A percentile compares a stretch with the other conserved stretches of the same genome.
phyloP scores from a whole-genome alignment of 2,329 filamentous ascomycete species.

The Westerdykella ornata region DNA sequence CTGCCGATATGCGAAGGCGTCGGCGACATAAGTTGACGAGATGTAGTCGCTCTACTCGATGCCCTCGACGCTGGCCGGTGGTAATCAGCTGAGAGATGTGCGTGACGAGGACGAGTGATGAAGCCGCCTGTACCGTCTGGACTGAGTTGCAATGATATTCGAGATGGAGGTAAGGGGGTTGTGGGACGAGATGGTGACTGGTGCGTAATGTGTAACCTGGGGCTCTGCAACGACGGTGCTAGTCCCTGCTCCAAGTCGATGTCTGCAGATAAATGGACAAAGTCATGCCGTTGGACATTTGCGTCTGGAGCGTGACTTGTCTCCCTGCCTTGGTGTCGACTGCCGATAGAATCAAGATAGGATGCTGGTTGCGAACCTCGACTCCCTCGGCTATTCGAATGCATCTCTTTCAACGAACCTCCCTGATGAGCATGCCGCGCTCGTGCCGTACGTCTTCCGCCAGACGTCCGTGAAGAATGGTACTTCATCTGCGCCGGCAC shows the following conservation, averaged over 20 bases:
- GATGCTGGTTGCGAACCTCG: background rate
- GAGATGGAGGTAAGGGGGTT: background rate
- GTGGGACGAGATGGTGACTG: background rate
- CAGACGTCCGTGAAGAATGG: constrained; percentile 24
- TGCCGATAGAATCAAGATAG: background rate
- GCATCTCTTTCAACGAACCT: too few relatives aligned
- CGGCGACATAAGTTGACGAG: constrained; percentile 7
- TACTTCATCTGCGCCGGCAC: constrained; percentile 14
- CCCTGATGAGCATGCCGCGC: constrained; percentile 6
- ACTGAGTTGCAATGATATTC: constrained; percentile 1
- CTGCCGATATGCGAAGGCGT: background rate
- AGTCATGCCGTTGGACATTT: constrained; percentile 7
- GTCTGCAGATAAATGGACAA: background rate
- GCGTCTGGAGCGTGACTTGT: too few relatives aligned
- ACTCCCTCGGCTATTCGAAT: background rate
- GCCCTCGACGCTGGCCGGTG: constrained; percentile 6
- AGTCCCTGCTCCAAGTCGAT: too few relatives aligned
- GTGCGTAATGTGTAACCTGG: too few relatives aligned
- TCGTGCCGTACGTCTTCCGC: constrained; percentile 18
- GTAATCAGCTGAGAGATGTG: constrained; percentile 9
- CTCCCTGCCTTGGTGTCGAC: background rate
- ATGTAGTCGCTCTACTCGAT: constrained; percentile 8
- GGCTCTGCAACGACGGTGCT: too few relatives aligned
- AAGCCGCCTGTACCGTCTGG: constrained; percentile 14
- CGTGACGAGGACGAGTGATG: constrained; percentile 4